These are phyloP conservation scores for Diplotaxis tenuifolia DNA, from an alignment of 345 rosid genomes.

Conservation along the genomic window DNA sequence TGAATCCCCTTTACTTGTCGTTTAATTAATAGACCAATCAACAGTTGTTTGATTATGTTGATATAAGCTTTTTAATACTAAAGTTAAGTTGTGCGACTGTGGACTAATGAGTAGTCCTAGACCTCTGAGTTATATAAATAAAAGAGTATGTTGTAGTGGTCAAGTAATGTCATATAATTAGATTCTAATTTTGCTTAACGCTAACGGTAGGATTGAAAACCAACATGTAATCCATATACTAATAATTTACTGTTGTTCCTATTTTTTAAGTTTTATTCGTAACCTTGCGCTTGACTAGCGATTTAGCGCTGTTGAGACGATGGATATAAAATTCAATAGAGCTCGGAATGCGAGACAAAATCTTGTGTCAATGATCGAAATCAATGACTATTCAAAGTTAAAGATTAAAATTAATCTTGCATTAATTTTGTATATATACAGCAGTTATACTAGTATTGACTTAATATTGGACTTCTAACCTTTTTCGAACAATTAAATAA, in stretches of 20 bases:
- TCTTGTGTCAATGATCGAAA: constrained; percentile 5
- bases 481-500: not conserved
- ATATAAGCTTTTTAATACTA: not conserved
- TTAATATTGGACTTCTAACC: constrained; percentile 19
- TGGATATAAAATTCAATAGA: constrained; percentile 1
- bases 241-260: not conserved
- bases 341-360: constrained; percentile 13
- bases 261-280: not conserved
- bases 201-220: not conserved
- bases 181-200: not conserved
- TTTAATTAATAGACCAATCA: not conserved
- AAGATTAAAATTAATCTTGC: not conserved
- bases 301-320: not conserved
- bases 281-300: not conserved
- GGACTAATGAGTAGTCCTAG: too few relatives aligned
- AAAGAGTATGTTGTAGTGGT: not conserved
- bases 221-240: not conserved
- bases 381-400: constrained; percentile 14
- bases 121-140: too few relatives aligned
- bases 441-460: not conserved
- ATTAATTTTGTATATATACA: not conserved
- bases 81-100: not conserved
- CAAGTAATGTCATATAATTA: not conserved
- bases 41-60: not conserved
- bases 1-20: not conserved